Conservation (phyloP, 2,329 filamentous ascomycete genomes). For the Magnaporthales sp. region DNA sequence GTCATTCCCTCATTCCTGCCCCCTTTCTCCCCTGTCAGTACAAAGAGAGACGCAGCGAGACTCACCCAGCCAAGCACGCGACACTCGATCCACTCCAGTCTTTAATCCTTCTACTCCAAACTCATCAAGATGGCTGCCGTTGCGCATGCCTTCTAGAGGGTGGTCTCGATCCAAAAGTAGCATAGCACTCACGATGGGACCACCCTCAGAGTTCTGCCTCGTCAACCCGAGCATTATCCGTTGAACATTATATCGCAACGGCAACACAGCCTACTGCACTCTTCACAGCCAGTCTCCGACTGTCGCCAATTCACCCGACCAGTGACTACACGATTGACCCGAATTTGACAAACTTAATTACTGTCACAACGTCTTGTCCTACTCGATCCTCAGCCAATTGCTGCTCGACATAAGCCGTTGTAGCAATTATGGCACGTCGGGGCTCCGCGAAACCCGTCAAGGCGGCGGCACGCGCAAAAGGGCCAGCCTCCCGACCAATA, state of each 20-base stretch:
- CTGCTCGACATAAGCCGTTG: neutral
- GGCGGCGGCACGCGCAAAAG: neutral
- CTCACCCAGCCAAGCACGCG: neutral
- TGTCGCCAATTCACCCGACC: neutral
- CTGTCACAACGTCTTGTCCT: neutral
- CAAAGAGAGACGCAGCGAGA: neutral
- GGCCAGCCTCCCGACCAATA: neutral
- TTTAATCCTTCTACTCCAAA: conserved; percentile 16
- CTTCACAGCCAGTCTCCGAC: neutral
- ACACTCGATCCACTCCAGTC: neutral
- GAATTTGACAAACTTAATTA: neutral
- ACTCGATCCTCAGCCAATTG: neutral
- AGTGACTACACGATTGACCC: neutral
- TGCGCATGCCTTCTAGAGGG: conserved; percentile 22
- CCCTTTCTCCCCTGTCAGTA: neutral
- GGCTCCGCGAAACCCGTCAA: conserved; percentile 3
- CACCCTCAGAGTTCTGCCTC: conserved; percentile 39
- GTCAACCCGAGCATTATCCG: conserved; percentile 11
- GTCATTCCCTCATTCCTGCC: neutral
- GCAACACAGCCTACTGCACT: neutral
- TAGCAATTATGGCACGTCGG: conserved; percentile 1
- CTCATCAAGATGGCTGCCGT: conserved; percentile 31
- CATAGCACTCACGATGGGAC: conserved; percentile 41
- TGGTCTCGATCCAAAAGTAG: conserved; percentile 6
- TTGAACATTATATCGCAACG: neutral